Evolutionary conservation across 176 grass and related monocot genomes (phyloP).

Genomic region (Oropetium thomaeum): DNA sequence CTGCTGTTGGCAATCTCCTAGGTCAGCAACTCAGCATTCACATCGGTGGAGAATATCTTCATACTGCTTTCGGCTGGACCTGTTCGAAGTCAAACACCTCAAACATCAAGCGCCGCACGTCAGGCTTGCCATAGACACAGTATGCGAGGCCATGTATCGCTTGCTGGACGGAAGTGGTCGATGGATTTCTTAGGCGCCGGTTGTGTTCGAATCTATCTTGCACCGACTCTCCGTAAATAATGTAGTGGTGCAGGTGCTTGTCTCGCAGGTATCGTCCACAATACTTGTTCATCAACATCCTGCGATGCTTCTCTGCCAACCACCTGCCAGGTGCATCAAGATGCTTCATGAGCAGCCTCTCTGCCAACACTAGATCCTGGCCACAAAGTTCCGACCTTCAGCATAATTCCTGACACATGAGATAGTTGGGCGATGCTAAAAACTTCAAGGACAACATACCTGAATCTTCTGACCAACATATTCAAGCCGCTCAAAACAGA

Average conservation of each 20-base stretch:
- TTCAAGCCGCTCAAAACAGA: constrained; percentile 92
- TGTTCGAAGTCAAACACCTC: constrained; percentile 97
- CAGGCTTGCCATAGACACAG: constrained; percentile 84
- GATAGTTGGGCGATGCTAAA: background rate
- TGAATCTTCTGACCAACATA: constrained; percentile 98
- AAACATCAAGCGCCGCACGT: constrained; percentile 92
- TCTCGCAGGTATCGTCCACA: constrained; percentile 89
- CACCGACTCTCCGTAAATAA: constrained; percentile 80
- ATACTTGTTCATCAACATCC: constrained; percentile 92
- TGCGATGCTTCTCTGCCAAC: constrained; percentile 85
- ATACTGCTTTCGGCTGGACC: constrained; percentile 85
- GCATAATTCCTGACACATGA: background rate
- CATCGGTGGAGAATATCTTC: constrained; percentile 24
- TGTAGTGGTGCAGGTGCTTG: constrained; percentile 76
- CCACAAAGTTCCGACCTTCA: constrained; percentile 24
- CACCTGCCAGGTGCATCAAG: constrained; percentile 91
- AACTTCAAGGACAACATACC: constrained; percentile 44
- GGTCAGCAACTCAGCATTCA: constrained; percentile 3
- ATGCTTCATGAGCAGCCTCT: constrained; percentile 98
- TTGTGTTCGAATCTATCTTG: constrained; percentile 94
- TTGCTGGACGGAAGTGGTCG: constrained; percentile 87
- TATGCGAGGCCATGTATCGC: constrained; percentile 83
- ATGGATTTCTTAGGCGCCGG: constrained; percentile 78
- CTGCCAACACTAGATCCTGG: constrained; percentile 94
- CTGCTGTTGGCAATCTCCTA: background rate